These are phyloP conservation scores for Citrus hindsii DNA, from an alignment of 345 rosid genomes.

Conservation along the genomic window DNA sequence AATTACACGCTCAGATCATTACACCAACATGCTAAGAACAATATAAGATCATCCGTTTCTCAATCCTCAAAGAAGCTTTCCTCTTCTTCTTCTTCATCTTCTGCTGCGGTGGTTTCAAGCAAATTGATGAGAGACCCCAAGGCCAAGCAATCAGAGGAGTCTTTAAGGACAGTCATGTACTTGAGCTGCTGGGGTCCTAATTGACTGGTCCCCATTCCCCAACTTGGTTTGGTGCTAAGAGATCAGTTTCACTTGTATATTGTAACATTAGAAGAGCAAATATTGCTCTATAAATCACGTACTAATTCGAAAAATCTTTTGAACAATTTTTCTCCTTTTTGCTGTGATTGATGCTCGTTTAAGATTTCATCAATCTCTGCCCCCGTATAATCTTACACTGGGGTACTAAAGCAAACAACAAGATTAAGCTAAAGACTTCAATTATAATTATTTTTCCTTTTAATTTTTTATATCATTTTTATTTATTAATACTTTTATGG, in stretches of 20 bases:
- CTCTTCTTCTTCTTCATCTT: constrained; percentile 22
- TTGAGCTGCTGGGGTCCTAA: constrained; percentile 47
- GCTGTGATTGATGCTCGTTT: too few species aligned
- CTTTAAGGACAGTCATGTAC: constrained; percentile 49
- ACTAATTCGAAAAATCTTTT: background rate
- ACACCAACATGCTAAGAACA: constrained; percentile 42
- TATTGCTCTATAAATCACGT: background rate
- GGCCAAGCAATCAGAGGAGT: constrained; percentile 36
- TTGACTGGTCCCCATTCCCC: background rate
- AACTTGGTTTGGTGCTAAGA: constrained; percentile 14
- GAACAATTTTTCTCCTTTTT: too few species aligned
- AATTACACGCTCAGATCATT: constrained; percentile 39
- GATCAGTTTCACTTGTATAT: background rate
- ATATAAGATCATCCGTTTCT: constrained; percentile 35
- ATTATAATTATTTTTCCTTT: too few species aligned
- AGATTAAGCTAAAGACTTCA: too few species aligned
- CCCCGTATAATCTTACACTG: too few species aligned
- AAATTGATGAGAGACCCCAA: background rate
- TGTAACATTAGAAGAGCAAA: constrained; percentile 1
- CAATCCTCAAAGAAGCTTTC: constrained; percentile 41
- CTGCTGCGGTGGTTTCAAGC: constrained; percentile 1
- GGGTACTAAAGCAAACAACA: too few species aligned
- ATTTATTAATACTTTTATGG: too few species aligned
- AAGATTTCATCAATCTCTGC: too few species aligned
- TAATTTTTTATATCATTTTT: too few species aligned